Conservation (phyloP, 495 filamentous ascomycete genomes). For the Aspergillus taichungensis region DNA sequence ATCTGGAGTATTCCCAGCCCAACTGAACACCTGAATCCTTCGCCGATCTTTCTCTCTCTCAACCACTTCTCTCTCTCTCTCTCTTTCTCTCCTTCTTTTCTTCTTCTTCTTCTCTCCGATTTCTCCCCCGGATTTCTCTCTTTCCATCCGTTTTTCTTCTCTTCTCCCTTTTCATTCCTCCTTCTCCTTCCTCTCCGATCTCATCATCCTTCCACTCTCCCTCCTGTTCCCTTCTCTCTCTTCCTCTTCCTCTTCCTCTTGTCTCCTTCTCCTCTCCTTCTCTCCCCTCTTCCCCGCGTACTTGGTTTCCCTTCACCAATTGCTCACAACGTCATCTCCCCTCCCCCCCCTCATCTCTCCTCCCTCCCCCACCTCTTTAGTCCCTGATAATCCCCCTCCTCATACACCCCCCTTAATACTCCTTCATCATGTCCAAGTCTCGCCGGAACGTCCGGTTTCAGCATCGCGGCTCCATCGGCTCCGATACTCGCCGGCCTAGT, state of each 20-base stretch:
- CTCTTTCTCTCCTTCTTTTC: slow-evolving; percentile 1
- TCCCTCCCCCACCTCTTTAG: slow-evolving; percentile 6
- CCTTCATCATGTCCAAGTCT: slow-evolving; percentile 55
- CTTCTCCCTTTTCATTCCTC: slow-evolving; percentile 1
- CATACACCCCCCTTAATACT: slow-evolving; percentile 6
- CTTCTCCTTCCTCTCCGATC: slow-evolving; percentile 9
- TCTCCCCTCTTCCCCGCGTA: neutral
- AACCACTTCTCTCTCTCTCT: neutral
- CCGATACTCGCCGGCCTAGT: slow-evolving; percentile 50
- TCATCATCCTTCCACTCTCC: slow-evolving; percentile 4
- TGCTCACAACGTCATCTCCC: neutral
- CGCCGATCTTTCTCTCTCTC: no score
- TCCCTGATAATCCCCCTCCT: slow-evolving; percentile 6
- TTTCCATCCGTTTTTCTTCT: neutral
- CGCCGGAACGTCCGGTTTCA: slow-evolving; percentile 80
- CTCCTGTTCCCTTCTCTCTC: neutral
- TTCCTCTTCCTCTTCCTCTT: neutral
- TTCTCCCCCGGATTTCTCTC: neutral
- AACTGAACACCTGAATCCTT: no score
- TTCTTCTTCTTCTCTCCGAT: neutral
- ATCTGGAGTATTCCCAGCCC: no score
- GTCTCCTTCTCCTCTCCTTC: slow-evolving; percentile 1
- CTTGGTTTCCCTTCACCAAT: neutral
- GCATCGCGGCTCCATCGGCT: slow-evolving; percentile 45
- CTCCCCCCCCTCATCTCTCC: slow-evolving; percentile 7